phyloP scores from a whole-genome alignment of 192 early-diverging fungal species.

The Gonapodya prolifera region DNA sequence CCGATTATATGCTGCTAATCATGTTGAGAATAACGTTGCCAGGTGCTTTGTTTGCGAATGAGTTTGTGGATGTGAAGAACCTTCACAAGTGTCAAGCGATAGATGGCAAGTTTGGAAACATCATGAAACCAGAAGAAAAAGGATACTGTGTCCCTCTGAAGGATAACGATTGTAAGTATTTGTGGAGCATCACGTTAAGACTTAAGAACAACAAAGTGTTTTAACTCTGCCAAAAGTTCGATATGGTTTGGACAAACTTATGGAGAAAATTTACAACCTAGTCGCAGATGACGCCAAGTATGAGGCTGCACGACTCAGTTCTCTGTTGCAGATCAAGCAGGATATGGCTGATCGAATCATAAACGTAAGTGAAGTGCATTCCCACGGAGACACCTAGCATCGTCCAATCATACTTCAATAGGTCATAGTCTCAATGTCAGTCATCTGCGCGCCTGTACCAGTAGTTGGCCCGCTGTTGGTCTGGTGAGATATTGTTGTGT shows the following conservation, averaged over 20 bases:
- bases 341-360: neutral
- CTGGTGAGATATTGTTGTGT: neutral
- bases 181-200: neutral
- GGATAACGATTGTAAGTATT: slow-evolving; percentile 1
- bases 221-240: slow-evolving; percentile 1
- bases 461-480: neutral
- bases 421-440: neutral
- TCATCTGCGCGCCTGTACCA: neutral
- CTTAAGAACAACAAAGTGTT: slow-evolving; percentile 1
- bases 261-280: neutral
- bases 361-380: neutral
- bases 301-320: neutral
- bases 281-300: neutral
- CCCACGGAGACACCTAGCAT: neutral
- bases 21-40: neutral
- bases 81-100: neutral
- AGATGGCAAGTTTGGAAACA: slow-evolving; percentile 1
- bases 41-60: neutral
- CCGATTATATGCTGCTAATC: neutral
- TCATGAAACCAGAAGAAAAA: neutral
- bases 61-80: slow-evolving; percentile 1
- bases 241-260: neutral
- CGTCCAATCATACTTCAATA: neutral
- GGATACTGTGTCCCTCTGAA: neutral
- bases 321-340: neutral